Percentiles rank a stretch among this genome's conserved stretches.
Evolutionary conservation across 495 filamentous ascomycete species (phyloP).

Genomic region (Penicillium cosmopolitanum): DNA sequence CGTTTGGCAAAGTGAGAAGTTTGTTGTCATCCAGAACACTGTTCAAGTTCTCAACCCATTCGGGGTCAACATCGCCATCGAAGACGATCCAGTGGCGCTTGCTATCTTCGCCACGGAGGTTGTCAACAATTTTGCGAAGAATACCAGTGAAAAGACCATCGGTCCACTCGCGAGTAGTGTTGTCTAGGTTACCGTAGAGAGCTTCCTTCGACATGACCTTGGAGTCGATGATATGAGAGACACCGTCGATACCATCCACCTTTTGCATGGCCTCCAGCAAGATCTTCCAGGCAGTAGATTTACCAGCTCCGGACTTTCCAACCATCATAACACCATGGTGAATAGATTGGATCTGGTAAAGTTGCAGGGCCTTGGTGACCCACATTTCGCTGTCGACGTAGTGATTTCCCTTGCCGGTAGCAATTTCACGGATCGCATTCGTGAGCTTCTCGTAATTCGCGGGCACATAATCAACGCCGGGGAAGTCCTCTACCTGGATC

Average conservation of each 20-base stretch:
- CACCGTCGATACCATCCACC: constrained; percentile 88
- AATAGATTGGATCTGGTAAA: constrained; percentile 96
- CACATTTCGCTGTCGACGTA: constrained; percentile 88
- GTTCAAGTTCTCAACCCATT: constrained; percentile 99
- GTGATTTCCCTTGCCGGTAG: constrained; percentile 78
- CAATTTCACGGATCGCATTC: constrained; percentile 78
- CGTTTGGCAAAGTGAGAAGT: constrained; percentile 92
- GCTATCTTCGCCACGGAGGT: constrained; percentile 91
- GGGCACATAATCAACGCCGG: constrained; percentile 88
- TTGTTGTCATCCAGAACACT: constrained; percentile 99
- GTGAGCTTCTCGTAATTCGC: constrained; percentile 80
- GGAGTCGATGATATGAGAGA: constrained; percentile 96
- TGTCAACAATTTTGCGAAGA: constrained; percentile 96
- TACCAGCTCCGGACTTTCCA: constrained; percentile 90
- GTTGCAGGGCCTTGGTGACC: constrained; percentile 94
- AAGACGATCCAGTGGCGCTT: constrained; percentile 99
- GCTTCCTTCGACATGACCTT: constrained; percentile 99
- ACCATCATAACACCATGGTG: constrained; percentile 99
- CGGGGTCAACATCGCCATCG: constrained; percentile 97
- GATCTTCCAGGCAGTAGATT: constrained; percentile 92
- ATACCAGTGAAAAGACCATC: constrained; percentile 98
- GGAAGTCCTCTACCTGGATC: constrained; percentile 87
- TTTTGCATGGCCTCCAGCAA: constrained; percentile 91
- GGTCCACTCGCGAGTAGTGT: constrained; percentile 97
- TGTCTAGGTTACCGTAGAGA: constrained; percentile 92